These are phyloP conservation scores for Pythium insidiosum DNA, from an alignment of 352 stramenopile genomes.

Conservation along the genomic window DNA sequence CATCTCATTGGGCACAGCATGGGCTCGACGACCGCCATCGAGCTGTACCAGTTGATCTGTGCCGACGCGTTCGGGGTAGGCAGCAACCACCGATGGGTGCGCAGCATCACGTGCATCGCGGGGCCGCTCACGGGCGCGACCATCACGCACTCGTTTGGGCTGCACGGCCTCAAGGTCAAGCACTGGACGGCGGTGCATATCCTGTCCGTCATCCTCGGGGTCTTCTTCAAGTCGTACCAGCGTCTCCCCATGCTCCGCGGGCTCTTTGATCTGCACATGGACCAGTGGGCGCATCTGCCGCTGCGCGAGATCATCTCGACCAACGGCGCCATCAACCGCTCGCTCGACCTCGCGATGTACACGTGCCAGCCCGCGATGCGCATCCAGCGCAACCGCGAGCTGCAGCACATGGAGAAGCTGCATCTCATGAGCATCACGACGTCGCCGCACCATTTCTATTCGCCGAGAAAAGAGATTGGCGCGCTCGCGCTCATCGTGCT, in stretches of 20 bases:
- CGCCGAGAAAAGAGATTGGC: slow-evolving; percentile 4
- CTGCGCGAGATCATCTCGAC: slow-evolving; percentile 23
- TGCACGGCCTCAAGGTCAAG: slow-evolving; percentile 25
- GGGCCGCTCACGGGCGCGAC: slow-evolving; percentile 48
- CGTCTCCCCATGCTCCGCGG: slow-evolving; percentile 29
- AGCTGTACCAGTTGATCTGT: too few species aligned
- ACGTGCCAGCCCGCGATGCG: slow-evolving; percentile 29
- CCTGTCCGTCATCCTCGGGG: slow-evolving; percentile 18
- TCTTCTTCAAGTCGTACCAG: slow-evolving; percentile 37
- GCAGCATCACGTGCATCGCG: slow-evolving; percentile 58
- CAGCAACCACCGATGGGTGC: slow-evolving; percentile 41
- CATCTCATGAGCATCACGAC: slow-evolving; percentile 72
- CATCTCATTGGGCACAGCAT: slow-evolving; percentile 64
- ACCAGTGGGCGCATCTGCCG: slow-evolving; percentile 38
- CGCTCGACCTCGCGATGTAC: slow-evolving; percentile 34
- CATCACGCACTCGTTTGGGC: slow-evolving; percentile 39
- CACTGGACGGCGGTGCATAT: slow-evolving; percentile 24
- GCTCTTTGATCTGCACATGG: slow-evolving; percentile 42
- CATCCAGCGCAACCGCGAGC: slow-evolving; percentile 39
- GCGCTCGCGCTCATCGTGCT: slow-evolving; percentile 1
- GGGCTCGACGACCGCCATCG: slow-evolving; percentile 52
- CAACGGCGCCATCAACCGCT: slow-evolving; percentile 28
- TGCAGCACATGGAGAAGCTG: slow-evolving; percentile 59
- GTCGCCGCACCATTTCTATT: slow-evolving; percentile 22
- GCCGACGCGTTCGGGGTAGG: too few species aligned